Base-by-base conservation (phyloP, 106 monocot genomes). In the Chionographis japonica region DNA sequence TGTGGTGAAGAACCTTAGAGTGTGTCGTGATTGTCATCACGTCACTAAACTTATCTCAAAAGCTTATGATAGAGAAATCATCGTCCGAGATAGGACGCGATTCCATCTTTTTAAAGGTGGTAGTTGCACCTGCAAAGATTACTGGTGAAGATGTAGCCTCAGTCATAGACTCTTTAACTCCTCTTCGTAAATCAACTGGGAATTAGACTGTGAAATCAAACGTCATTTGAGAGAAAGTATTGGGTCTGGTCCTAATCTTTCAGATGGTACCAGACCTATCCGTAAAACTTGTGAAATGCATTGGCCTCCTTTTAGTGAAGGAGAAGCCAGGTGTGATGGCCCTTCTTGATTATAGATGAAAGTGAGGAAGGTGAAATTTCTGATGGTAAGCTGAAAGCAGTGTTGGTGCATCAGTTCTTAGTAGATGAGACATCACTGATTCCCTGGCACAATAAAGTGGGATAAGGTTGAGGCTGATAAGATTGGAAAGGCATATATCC, bases 71-170 rank as follows among this genome's bases (percentile, higher is more conserved):
- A 69, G 87, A 64, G 67, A 84, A 35, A 69, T 87, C 12, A 43
- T 79, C 41, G 77, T 91, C 9, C 79, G 91, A 71, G 87, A 90
- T 70, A 52, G 84, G 18, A 76, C 66, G 42, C 73, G 81, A 2
- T 84, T 91, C 77, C 91, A 87, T 74, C 70, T 71, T 35, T 91
- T 91, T 51, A 75, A 72, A 69, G 78, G 51, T 17, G 91, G 87
- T 37, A 66, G 58, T 43, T 91, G 91, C 57, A 79, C 76, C 40
- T 91, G 91, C 69, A 84, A 81, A 50, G 90, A 87, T 70, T 90
- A 87, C 37, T 87, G 87, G 87, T 90, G 69, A 78, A 61, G 61
- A 58, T 58, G 58, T 27, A 27, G 1, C 27, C 1, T 27, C 27
- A 27, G 27, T 27, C 1, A 17, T 27, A 5, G 58, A 7, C 35